Evolutionary conservation across 768 basidiomycete genomes (phyloP).

Genomic region (Podaxis rugospora): DNA sequence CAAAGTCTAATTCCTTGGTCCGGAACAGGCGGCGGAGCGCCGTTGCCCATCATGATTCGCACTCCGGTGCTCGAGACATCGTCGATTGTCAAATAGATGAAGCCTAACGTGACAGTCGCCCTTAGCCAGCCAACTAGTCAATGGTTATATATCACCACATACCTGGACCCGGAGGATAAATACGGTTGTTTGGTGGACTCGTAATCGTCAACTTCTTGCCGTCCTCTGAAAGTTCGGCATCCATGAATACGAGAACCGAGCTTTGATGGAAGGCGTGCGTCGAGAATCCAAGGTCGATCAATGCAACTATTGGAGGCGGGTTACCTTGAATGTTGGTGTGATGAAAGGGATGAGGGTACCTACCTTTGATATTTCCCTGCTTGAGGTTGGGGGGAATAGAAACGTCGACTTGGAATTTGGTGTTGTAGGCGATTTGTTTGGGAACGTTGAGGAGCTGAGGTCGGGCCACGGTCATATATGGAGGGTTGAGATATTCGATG

Average conservation of each 20-base stretch:
- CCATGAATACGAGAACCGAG: slow-evolving; percentile 31
- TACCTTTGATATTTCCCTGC: slow-evolving; percentile 28
- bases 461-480: slow-evolving; percentile 34
- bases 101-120: not conserved
- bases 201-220: slow-evolving; percentile 28
- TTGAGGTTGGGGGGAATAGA: slow-evolving; percentile 25
- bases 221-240: slow-evolving; percentile 26
- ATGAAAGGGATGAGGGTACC: slow-evolving; percentile 18
- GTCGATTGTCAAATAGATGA: not conserved
- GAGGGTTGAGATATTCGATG: slow-evolving; percentile 36
- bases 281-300: slow-evolving; percentile 39
- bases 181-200: slow-evolving; percentile 30
- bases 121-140: not conserved
- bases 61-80: slow-evolving; percentile 30
- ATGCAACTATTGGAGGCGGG: slow-evolving; percentile 22
- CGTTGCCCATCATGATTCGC: slow-evolving; percentile 35
- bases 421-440: slow-evolving; percentile 30
- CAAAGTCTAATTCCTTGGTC: slow-evolving; percentile 24
- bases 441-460: slow-evolving; percentile 32
- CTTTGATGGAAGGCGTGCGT: slow-evolving; percentile 39
- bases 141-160: not conserved
- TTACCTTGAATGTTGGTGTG: not conserved
- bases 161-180: slow-evolving; percentile 38
- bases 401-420: slow-evolving; percentile 29
- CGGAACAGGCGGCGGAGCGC: slow-evolving; percentile 32